Evolutionary conservation across 768 basidiomycete species (phyloP).

Genomic region (Galerina sulciceps): DNA sequence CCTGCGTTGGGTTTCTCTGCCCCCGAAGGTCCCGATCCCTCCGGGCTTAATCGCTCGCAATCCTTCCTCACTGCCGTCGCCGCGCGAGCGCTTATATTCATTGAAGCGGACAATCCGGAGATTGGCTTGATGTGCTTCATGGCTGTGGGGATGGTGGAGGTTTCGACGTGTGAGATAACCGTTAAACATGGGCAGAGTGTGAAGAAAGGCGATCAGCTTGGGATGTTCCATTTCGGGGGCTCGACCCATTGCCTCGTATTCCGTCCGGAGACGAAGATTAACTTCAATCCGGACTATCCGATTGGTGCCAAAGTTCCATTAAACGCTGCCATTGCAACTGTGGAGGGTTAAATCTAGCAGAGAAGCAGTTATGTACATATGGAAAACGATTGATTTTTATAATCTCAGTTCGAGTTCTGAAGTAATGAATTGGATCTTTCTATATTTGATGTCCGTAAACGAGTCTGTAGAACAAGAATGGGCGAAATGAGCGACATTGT

Average conservation of each 20-base stretch:
- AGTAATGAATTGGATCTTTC: no score
- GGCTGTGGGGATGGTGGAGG: constrained; percentile 62
- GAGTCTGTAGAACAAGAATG: no score
- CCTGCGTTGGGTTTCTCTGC: constrained; percentile 13
- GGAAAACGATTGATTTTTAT: no score
- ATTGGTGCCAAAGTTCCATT: no score
- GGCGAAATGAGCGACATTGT: no score
- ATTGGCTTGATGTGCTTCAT: constrained; percentile 65
- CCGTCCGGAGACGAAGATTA: constrained; percentile 8
- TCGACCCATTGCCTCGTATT: constrained; percentile 14
- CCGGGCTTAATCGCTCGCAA: constrained; percentile 12
- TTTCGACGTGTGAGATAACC: constrained; percentile 58
- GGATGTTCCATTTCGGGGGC: constrained; percentile 59
- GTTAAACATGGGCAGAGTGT: constrained; percentile 50
- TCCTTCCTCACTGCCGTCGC: constrained; percentile 38
- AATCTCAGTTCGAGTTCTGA: no score
- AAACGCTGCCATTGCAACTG: no score
- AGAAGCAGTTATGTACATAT: no score
- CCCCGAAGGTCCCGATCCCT: constrained; percentile 9
- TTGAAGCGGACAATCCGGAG: constrained; percentile 51
- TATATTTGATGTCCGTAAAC: no score
- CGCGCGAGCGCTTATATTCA: constrained; percentile 56
- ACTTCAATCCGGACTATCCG: neutral
- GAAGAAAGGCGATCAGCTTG: constrained; percentile 58
- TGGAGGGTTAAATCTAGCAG: no score